Conservation (phyloP, 1,139 yeast species). For the Ogataea hybrid region DNA sequence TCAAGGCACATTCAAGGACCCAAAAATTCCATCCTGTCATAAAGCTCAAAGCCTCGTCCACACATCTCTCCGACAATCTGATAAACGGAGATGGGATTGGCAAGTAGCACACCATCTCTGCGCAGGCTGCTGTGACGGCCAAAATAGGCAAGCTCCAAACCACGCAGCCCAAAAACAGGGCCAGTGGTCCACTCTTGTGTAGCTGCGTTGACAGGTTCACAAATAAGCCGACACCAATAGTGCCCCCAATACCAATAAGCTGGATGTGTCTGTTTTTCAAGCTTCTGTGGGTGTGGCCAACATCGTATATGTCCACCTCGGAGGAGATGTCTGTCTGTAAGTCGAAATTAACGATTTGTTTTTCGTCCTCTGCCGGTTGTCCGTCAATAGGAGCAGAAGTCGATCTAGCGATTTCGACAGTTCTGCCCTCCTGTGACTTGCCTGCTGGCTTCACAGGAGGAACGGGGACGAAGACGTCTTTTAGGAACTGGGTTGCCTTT, state of each 20-base stretch:
- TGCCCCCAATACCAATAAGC: conserved; percentile 49
- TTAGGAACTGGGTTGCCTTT: conserved; percentile 12
- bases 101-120: conserved; percentile 79
- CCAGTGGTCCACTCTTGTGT: conserved; percentile 47
- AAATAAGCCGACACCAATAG: conserved; percentile 49
- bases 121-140: conserved; percentile 67
- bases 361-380: conserved; percentile 1
- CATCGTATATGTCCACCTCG: conserved; percentile 10
- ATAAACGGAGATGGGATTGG: conserved; percentile 72
- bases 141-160: conserved; percentile 56
- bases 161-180: conserved; percentile 41
- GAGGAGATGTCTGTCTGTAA: conserved; percentile 10
- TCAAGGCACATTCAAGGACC: conserved; percentile 70
- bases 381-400: background rate
- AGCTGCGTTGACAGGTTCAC: conserved; percentile 48
- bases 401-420: conserved; percentile 7
- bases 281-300: conserved; percentile 27
- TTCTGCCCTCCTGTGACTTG: conserved; percentile 10
- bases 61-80: conserved; percentile 52
- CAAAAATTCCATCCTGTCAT: conserved; percentile 82
- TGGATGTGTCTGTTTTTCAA: conserved; percentile 41
- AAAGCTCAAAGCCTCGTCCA: conserved; percentile 70
- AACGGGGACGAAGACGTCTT: conserved; percentile 29
- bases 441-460: conserved; percentile 23
- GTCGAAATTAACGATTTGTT: conserved; percentile 5